Evolutionary conservation across 139 green algal genomes (phyloP), one percentile per base, ranked within the genome.

Genomic region (Pleodorina starrii): DNA sequence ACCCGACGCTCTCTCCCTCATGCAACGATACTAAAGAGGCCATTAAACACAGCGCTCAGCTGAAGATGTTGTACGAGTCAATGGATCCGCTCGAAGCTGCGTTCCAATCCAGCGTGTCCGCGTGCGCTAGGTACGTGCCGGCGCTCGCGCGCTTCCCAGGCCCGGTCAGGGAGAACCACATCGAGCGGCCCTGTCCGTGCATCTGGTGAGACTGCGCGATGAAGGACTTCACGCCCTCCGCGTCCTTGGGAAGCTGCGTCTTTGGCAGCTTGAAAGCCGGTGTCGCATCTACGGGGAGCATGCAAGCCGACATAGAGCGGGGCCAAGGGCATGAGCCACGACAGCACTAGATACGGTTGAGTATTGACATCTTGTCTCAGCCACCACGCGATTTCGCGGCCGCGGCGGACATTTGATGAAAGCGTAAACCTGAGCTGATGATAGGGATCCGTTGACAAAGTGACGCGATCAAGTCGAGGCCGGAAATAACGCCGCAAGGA

Each of bases 41-140:
- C 25, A 27, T 66, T 17, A 60, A 60, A 17, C 50, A 12, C 29
- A 12, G 19, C 5, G 23, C 43, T 73, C 51, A 88, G 66, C 32
- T 80, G 82, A 78, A 88, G 66, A 88, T 88, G 43, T 88, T 88
- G 66, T 88, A 88, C 7, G 82, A 88, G 43, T 88, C 82, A 0
- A 88, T 32, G 16, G 82, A 88, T 46, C 44, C 66, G 60, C 63
- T 88, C n/a, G 63, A 46, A 1, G 19, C 46, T 9, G 66, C 35
- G 46, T 79, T 79, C 82, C 82, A 88, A 63, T 88, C 82, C 2
- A 88, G 32, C 5, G 5, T 50, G 66, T 88, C 82, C 0, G 82
- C 82, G 21, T 88, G 82, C 32, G 82, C 66, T n/a, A 84, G 40
- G 44, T 84, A 84, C 32, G 76, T 84, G 32, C 76, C 76, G 0